Evolutionary conservation across 2,329 filamentous ascomycete genomes (phyloP).

Genomic region (Acrodontium crateriforme): DNA sequence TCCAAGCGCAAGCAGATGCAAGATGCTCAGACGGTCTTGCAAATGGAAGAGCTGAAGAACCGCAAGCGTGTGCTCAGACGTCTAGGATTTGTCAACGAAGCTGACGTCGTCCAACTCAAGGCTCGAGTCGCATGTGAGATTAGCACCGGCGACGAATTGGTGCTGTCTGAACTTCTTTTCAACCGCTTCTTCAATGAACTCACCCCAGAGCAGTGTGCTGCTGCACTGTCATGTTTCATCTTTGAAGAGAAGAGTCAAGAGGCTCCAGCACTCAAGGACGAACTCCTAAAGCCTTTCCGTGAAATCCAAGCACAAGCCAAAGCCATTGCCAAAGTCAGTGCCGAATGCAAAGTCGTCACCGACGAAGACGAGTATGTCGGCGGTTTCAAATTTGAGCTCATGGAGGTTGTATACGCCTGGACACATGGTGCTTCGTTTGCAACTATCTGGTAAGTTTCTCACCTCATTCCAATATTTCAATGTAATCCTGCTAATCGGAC

Average conservation of each 20-base stretch:
- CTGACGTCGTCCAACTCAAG: constrained; percentile 91
- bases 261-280: constrained; percentile 56
- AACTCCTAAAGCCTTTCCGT: constrained; percentile 70
- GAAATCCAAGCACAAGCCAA: constrained; percentile 80
- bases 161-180: constrained; percentile 86
- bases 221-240: constrained; percentile 84
- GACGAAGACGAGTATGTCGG: constrained; percentile 90
- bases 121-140: constrained; percentile 96
- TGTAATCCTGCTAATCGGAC: not conserved
- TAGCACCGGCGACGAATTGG: constrained; percentile 86
- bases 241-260: constrained; percentile 92
- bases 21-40: constrained; percentile 73
- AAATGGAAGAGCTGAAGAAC: constrained; percentile 91
- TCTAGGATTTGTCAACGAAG: constrained; percentile 88
- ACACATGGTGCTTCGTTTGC: constrained; percentile 79
- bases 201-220: constrained; percentile 71
- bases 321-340: constrained; percentile 80
- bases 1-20: constrained; percentile 74
- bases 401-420: constrained; percentile 94
- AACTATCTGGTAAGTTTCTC: constrained; percentile 70
- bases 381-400: constrained; percentile 84
- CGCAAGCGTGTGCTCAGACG: constrained; percentile 89
- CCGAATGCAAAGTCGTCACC: constrained; percentile 85
- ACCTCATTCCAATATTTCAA: not conserved
- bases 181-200: constrained; percentile 97